A percentile compares a stretch with the other conserved stretches of the same genome.
Evolutionary conservation across 768 basidiomycete genomes (phyloP).

Genomic region (Hortiboletus flavorubellus): DNA sequence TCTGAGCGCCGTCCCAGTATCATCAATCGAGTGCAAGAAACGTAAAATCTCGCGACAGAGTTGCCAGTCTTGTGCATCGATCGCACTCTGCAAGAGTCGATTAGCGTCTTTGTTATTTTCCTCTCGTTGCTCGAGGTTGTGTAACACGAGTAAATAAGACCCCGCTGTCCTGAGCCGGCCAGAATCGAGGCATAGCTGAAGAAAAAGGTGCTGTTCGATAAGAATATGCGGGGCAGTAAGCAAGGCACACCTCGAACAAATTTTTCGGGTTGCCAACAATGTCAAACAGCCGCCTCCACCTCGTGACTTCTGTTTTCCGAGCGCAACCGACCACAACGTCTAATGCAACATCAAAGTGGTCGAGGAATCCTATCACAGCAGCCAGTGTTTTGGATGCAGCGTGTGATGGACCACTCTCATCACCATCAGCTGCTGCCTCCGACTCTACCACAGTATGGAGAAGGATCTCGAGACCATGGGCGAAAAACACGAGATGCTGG

Average conservation of each 20-base stretch:
- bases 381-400: slow-evolving; percentile 46
- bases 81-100: slow-evolving; percentile 71
- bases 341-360: slow-evolving; percentile 86
- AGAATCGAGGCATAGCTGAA: slow-evolving; percentile 68
- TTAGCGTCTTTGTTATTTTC: slow-evolving; percentile 75
- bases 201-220: not conserved
- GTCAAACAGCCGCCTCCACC: slow-evolving; percentile 87
- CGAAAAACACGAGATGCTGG: slow-evolving; percentile 85
- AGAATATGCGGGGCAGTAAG: not conserved
- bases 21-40: slow-evolving; percentile 91
- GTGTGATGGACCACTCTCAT: slow-evolving; percentile 19
- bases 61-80: slow-evolving; percentile 80
- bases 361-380: slow-evolving; percentile 82
- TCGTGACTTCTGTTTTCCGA: slow-evolving; percentile 89
- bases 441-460: slow-evolving; percentile 92
- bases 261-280: slow-evolving; percentile 87
- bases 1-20: slow-evolving; percentile 68
- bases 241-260: slow-evolving; percentile 75
- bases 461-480: slow-evolving; percentile 91
- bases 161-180: slow-evolving; percentile 82
- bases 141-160: slow-evolving; percentile 90
- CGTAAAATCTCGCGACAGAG: slow-evolving; percentile 89
- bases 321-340: slow-evolving; percentile 97
- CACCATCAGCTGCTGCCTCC: slow-evolving; percentile 47
- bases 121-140: slow-evolving; percentile 88